These are phyloP conservation scores for Zygosaccharomyces pseudobailii DNA, from an alignment of 1,139 yeast species.

Conservation along the genomic window DNA sequence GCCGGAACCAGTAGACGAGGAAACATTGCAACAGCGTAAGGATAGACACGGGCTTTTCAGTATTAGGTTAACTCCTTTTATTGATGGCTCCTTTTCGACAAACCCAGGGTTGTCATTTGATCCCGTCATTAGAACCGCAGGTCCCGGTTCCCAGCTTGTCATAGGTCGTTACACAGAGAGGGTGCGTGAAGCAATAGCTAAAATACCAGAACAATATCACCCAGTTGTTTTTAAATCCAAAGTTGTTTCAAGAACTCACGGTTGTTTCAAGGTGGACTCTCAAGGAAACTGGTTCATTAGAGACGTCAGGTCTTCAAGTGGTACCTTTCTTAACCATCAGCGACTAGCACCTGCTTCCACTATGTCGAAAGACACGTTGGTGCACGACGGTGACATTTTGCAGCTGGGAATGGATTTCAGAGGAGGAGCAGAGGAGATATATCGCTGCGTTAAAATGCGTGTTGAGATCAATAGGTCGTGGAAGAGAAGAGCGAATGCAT, in stretches of 20 bases:
- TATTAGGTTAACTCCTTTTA: conserved; percentile 76
- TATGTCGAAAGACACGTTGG: conserved; percentile 58
- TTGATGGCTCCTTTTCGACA: conserved; percentile 74
- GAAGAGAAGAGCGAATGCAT: conserved; percentile 77
- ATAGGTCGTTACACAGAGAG: conserved; percentile 87
- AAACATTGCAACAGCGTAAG: conserved; percentile 27
- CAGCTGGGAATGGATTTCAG: conserved; percentile 94
- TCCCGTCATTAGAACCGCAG: conserved; percentile 72
- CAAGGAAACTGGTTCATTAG: conserved; percentile 81
- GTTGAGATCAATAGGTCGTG: conserved; percentile 87
- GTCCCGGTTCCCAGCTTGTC: conserved; percentile 56
- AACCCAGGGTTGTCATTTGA: conserved; percentile 73
- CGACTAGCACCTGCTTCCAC: conserved; percentile 78
- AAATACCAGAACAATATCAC: conserved; percentile 66
- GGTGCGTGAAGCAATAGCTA: conserved; percentile 66
- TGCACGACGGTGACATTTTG: conserved; percentile 80
- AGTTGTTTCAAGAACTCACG: conserved; percentile 90
- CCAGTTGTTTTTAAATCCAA: conserved; percentile 89
- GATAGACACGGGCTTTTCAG: conserved; percentile 64
- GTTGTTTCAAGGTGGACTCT: conserved; percentile 66
- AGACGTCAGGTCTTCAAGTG: conserved; percentile 86
- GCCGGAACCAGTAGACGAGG: conserved; percentile 21
- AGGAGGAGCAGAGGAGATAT: conserved; percentile 92
- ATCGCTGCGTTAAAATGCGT: conserved; percentile 86
- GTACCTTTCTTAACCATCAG: conserved; percentile 86